These are phyloP conservation scores for Calonectria henricotiae DNA, from an alignment of 2,329 filamentous ascomycete species.

Conservation along the genomic window DNA sequence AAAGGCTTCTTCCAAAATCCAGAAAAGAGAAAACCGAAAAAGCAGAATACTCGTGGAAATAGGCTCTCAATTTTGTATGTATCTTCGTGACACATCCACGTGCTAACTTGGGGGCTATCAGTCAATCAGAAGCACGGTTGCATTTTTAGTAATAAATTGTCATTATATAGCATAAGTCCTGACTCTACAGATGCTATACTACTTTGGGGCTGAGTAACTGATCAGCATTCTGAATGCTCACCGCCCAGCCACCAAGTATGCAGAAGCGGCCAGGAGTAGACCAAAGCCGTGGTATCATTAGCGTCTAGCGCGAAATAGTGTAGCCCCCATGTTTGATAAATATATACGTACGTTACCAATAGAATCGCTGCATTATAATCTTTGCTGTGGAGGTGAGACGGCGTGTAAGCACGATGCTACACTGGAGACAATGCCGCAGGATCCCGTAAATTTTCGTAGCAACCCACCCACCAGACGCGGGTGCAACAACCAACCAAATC, in stretches of 20 bases:
- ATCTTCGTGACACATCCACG: not conserved
- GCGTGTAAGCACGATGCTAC: constrained; percentile 10
- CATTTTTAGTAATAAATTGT: not conserved
- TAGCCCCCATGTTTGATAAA: not conserved
- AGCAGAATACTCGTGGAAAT: not conserved
- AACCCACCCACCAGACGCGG: not conserved
- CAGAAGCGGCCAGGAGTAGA: not conserved
- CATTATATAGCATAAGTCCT: not conserved
- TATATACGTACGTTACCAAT: not conserved
- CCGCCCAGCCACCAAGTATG: not conserved
- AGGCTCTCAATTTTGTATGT: not conserved
- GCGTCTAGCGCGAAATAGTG: not conserved
- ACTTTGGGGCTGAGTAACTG: not conserved
- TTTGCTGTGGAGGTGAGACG: not conserved
- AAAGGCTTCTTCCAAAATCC: not conserved
- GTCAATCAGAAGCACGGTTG: not conserved
- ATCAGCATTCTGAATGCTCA: not conserved
- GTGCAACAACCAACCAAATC: not conserved
- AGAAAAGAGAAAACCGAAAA: not conserved
- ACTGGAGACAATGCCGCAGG: not conserved
- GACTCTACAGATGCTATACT: not conserved
- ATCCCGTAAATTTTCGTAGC: not conserved
- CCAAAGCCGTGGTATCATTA: not conserved
- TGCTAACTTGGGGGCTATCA: not conserved
- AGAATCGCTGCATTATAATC: not conserved